Percentiles rank a stretch among this genome's conserved stretches.
phyloP scores from a whole-genome alignment of 2,329 filamentous ascomycete genomes.

The Raffaelea arxii region DNA sequence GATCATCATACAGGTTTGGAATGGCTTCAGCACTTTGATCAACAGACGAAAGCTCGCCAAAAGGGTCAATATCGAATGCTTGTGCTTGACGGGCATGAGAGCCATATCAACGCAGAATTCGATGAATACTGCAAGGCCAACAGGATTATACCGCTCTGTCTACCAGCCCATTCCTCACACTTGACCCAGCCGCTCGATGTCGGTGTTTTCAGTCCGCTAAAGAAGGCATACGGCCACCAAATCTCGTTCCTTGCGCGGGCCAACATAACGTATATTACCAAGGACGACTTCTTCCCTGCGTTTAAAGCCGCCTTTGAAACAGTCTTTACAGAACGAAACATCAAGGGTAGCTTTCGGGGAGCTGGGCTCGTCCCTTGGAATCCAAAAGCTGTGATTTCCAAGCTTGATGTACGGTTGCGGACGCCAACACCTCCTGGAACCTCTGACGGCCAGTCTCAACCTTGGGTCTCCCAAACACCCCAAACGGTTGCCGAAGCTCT shows the following conservation, averaged over 20 bases:
- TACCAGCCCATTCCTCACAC: background rate
- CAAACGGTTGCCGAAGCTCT: background rate
- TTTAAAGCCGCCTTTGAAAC: background rate
- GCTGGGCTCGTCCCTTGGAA: background rate
- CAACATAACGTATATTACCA: background rate
- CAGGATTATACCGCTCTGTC: conserved; percentile 5
- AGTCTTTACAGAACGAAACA: background rate
- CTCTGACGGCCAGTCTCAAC: background rate
- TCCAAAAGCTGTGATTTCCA: background rate
- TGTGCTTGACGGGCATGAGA: conserved; percentile 6
- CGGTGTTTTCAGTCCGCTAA: conserved; percentile 1
- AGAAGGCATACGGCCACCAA: background rate
- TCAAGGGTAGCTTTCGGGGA: background rate
- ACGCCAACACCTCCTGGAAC: background rate
- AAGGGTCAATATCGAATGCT: background rate
- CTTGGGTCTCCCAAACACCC: background rate
- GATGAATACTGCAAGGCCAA: conserved; percentile 4
- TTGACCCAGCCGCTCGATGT: conserved; percentile 10
- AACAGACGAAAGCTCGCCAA: background rate
- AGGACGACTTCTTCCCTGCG: background rate
- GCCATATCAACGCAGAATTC: conserved; percentile 2
- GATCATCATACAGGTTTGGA: background rate
- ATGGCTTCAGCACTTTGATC: conserved; percentile 3
- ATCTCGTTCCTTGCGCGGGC: background rate
- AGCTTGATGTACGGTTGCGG: background rate